Conservation (phyloP, 306 rosid genomes). For the Heteromeles arbutifolia region DNA sequence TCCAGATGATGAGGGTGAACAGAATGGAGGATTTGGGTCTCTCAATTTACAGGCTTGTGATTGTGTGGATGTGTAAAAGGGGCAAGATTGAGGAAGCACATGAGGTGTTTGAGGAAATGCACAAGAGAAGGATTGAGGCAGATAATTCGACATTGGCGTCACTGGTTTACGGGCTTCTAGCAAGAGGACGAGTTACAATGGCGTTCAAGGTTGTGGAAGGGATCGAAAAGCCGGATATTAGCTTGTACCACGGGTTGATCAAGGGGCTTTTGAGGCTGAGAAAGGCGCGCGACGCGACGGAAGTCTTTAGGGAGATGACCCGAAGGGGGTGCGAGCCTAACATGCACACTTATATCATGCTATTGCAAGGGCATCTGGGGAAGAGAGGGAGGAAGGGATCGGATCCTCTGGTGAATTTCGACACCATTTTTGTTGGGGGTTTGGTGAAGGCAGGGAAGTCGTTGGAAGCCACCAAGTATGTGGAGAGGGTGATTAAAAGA, state of each 20-base stretch:
- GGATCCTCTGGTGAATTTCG: slow-evolving; percentile 67
- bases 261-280: slow-evolving; percentile 68
- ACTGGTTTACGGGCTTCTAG: slow-evolving; percentile 53
- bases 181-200: slow-evolving; percentile 48
- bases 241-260: slow-evolving; percentile 60
- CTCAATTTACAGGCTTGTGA: slow-evolving; percentile 57
- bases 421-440: slow-evolving; percentile 79
- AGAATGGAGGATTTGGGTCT: slow-evolving; percentile 48
- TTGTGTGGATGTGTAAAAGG: slow-evolving; percentile 60
- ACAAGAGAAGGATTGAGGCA: slow-evolving; percentile 36
- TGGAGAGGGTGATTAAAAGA: slow-evolving; percentile 59
- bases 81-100: slow-evolving; percentile 44
- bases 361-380: slow-evolving; percentile 74
- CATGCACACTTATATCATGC: slow-evolving; percentile 80
- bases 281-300: slow-evolving; percentile 65
- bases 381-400: slow-evolving; percentile 55
- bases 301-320: slow-evolving; percentile 75
- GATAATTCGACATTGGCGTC: slow-evolving; percentile 42
- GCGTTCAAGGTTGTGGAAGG: slow-evolving; percentile 33
- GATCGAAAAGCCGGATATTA: slow-evolving; percentile 30
- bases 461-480: slow-evolving; percentile 68
- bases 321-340: slow-evolving; percentile 40
- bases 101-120: slow-evolving; percentile 66
- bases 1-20: slow-evolving; percentile 51
- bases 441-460: slow-evolving; percentile 37